Percentiles rank a stretch among this genome's conserved stretches.
These are phyloP conservation scores for Filosporella fistucella DNA, from an alignment of 495 filamentous ascomycete genomes.

Conservation along the genomic window DNA sequence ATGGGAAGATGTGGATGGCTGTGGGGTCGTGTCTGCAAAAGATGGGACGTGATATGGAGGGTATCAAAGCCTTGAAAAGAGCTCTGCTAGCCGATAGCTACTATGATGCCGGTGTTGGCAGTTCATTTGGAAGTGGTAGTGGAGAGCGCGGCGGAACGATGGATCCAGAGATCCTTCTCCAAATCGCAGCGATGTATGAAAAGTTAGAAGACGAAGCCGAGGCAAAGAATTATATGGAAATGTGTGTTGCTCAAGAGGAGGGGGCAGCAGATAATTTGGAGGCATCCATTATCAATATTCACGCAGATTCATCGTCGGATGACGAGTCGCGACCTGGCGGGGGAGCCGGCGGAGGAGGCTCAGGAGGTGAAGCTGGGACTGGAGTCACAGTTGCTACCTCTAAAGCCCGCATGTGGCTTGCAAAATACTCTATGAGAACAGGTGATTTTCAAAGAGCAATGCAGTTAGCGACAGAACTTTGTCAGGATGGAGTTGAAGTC, in stretches of 20 bases:
- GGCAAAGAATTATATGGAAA: conserved; percentile 88
- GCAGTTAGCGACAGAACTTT: conserved; percentile 82
- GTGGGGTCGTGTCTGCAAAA: conserved; percentile 87
- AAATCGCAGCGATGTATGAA: conserved; percentile 89
- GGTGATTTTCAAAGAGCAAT: conserved; percentile 72
- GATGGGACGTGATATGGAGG: conserved; percentile 75
- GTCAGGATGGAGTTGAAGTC: conserved; percentile 94
- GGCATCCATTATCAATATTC: conserved; percentile 21
- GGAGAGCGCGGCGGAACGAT: conserved; percentile 35
- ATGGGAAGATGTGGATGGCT: conserved; percentile 98
- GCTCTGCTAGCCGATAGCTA: conserved; percentile 81
- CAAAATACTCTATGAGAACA: conserved; percentile 68
- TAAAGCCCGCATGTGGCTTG: conserved; percentile 92
- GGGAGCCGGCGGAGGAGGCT: conserved; percentile 18
- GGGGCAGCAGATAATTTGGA: conserved; percentile 30
- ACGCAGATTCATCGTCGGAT: conserved; percentile 20
- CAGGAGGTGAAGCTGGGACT: conserved; percentile 39
- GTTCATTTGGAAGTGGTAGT: conserved; percentile 20
- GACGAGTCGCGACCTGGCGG: conserved; percentile 28
- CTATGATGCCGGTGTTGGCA: conserved; percentile 53
- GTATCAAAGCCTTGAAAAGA: conserved; percentile 90
- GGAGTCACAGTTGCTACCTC: conserved; percentile 86
- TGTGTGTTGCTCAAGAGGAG: conserved; percentile 87
- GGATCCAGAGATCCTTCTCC: conserved; percentile 84
- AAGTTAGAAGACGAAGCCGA: conserved; percentile 68